phyloP scores from a whole-genome alignment of 805 yeast species.

The Metschnikowia sp. region DNA sequence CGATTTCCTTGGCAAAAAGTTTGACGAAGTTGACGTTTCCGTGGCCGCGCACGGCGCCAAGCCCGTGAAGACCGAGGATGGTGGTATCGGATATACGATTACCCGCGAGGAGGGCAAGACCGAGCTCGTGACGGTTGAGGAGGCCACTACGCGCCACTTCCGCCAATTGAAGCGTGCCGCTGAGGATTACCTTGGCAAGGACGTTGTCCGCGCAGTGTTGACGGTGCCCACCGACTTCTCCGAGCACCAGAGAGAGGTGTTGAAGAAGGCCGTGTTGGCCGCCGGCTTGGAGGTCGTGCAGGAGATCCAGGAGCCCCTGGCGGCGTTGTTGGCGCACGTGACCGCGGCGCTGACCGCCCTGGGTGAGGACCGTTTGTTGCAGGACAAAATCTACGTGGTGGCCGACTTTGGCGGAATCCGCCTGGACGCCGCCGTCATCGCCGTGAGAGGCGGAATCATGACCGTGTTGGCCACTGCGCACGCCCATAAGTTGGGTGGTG shows the following conservation, averaged over 20 bases:
- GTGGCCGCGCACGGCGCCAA: slow-evolving; percentile 60
- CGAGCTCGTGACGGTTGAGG: slow-evolving; percentile 65
- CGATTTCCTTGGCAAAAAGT: slow-evolving; percentile 81
- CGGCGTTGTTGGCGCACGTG: slow-evolving; percentile 84
- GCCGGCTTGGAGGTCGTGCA: slow-evolving; percentile 83
- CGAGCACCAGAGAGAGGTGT: slow-evolving; percentile 63
- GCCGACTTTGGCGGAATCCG: slow-evolving; percentile 97
- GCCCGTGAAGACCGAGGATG: slow-evolving; percentile 51
- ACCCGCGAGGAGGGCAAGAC: slow-evolving; percentile 45
- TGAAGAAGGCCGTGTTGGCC: slow-evolving; percentile 56
- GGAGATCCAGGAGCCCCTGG: slow-evolving; percentile 86
- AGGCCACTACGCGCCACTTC: slow-evolving; percentile 81
- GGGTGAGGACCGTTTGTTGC: slow-evolving; percentile 41
- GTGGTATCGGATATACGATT: slow-evolving; percentile 66
- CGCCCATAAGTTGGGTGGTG: slow-evolving; percentile 83
- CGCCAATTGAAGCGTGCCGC: slow-evolving; percentile 82
- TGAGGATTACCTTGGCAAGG: slow-evolving; percentile 82
- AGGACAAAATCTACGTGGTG: slow-evolving; percentile 81
- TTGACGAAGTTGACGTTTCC: slow-evolving; percentile 64
- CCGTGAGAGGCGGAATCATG: slow-evolving; percentile 90
- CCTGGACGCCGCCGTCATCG: slow-evolving; percentile 90
- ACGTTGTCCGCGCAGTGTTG: slow-evolving; percentile 77
- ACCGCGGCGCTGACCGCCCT: slow-evolving; percentile 28
- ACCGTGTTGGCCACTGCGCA: slow-evolving; percentile 86
- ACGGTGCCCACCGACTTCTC: slow-evolving; percentile 89